Conservation (phyloP, 129 eudicot species). For the Escallonia herrerae region DNA sequence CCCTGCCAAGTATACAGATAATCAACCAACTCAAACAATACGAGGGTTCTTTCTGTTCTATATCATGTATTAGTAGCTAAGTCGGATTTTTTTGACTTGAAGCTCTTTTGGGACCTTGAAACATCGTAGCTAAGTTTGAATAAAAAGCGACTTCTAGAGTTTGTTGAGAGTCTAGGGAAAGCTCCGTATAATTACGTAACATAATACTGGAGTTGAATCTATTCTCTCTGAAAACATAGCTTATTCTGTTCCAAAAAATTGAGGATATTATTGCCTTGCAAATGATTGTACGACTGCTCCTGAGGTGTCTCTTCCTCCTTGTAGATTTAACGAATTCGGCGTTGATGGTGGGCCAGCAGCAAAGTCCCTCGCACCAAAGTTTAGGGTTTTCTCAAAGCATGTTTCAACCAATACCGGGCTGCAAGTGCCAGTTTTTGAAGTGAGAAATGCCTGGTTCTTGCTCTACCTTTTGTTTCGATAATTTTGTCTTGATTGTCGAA, state of each 20-base stretch:
- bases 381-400: constrained; percentile 54
- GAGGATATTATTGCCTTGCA: no score
- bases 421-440: constrained; percentile 61
- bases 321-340: constrained; percentile 67
- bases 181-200: not conserved
- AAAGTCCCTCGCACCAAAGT: constrained; percentile 56
- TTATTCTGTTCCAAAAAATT: no score
- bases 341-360: constrained; percentile 85
- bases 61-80: no score
- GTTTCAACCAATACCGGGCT: constrained; percentile 57
- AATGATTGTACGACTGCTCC: not conserved
- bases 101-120: not conserved
- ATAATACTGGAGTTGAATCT: no score
- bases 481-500: not conserved
- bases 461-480: not conserved
- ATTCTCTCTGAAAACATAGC: no score
- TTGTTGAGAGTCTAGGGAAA: not conserved
- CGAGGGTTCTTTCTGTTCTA: no score
- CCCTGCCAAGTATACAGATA: no score
- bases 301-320: not conserved
- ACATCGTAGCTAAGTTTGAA: not conserved
- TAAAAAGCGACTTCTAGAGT: not conserved
- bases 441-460: constrained; percentile 16
- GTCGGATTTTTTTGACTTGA: no score
- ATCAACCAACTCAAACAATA: no score